Conservation (phyloP, 1,139 yeast species). For the Hansenula sp. region DNA sequence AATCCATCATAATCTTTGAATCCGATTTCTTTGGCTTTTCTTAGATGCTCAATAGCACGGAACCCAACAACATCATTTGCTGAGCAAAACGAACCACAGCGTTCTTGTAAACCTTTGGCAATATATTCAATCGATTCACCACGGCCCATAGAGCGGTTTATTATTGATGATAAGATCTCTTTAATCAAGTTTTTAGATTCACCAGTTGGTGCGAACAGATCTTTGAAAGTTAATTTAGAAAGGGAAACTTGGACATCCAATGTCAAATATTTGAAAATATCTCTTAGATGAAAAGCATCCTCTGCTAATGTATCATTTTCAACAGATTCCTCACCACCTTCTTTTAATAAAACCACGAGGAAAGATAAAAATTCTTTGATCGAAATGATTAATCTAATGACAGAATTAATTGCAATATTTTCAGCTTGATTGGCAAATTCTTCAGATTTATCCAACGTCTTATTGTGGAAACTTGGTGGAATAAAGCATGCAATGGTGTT, state of each 20-base stretch:
- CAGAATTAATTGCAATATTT: conserved; percentile 79
- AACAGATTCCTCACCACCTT: conserved; percentile 62
- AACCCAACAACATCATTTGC: conserved; percentile 90
- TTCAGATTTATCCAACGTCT: conserved; percentile 30
- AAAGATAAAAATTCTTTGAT: conserved; percentile 91
- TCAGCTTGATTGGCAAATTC: conserved; percentile 88
- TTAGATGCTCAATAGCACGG: conserved; percentile 88
- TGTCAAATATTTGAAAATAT: conserved; percentile 67
- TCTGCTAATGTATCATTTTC: conserved; percentile 28
- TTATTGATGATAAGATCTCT: conserved; percentile 83
- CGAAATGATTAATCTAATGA: conserved; percentile 70
- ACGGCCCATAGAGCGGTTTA: conserved; percentile 79
- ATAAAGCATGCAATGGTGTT: conserved; percentile 61
- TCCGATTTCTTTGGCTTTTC: conserved; percentile 79
- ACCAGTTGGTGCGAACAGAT: conserved; percentile 67
- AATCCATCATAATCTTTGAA: conserved; percentile 67
- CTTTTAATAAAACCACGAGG: conserved; percentile 76
- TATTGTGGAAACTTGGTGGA: conserved; percentile 35
- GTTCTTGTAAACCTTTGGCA: conserved; percentile 82
- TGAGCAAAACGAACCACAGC: conserved; percentile 94
- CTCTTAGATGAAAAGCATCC: conserved; percentile 45
- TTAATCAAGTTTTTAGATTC: conserved; percentile 68
- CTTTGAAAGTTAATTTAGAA: conserved; percentile 64
- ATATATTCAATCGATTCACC: conserved; percentile 95
- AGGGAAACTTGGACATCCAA: conserved; percentile 65